phyloP scores from a whole-genome alignment of 75 land plant species.

The Ceratopteris richardii region DNA sequence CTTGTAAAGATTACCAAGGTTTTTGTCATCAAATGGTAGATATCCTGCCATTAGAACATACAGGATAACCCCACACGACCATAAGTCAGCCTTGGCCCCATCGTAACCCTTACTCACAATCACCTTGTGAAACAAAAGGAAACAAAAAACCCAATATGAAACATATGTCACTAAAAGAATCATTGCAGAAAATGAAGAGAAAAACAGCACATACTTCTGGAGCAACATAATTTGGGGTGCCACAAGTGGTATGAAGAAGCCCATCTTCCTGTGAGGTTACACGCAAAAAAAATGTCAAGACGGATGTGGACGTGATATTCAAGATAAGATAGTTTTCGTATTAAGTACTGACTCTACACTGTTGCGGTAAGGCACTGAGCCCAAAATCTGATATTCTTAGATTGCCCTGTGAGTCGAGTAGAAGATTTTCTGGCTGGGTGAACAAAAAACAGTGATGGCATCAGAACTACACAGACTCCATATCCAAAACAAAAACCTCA shows the following conservation, averaged over 20 bases:
- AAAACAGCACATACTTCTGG: conserved; percentile 52
- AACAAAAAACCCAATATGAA: no score
- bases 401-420: conserved; percentile 13
- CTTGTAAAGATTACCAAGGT: conserved; percentile 10
- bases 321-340: neutral
- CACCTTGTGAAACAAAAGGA: conserved; percentile 6
- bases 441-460: no score
- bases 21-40: conserved; percentile 17
- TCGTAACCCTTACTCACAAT: conserved; percentile 15
- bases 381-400: conserved; percentile 16
- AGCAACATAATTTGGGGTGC: conserved; percentile 88
- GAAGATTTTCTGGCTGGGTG: conserved; percentile 17
- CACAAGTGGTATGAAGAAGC: conserved; percentile 75
- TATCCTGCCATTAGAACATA: conserved; percentile 24
- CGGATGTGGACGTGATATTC: neutral
- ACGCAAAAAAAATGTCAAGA: neutral
- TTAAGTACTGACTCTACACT: conserved; percentile 6
- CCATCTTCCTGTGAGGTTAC: conserved; percentile 53
- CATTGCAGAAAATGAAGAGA: neutral
- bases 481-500: no score
- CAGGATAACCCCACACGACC: conserved; percentile 20
- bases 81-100: conserved; percentile 20
- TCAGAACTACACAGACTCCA: no score
- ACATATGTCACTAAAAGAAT: no score
- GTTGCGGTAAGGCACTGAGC: conserved; percentile 12